Evolutionary conservation across 495 filamentous ascomycete species (phyloP).

Genomic region (Sabuloglossum arenarium): DNA sequence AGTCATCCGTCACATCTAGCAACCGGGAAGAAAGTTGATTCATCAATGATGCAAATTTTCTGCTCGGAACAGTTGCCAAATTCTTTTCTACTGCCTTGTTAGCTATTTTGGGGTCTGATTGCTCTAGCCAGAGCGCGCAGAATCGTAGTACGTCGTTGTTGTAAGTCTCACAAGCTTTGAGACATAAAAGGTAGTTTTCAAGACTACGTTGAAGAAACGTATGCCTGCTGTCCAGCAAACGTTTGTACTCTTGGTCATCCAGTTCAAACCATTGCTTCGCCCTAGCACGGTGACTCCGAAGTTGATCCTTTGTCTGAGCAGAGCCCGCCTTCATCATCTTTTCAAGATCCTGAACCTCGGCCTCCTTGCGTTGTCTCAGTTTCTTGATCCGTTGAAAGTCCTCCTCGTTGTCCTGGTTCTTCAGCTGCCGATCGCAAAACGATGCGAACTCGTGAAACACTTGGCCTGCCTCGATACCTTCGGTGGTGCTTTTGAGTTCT

Average conservation of each 20-base stretch:
- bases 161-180: constrained; percentile 66
- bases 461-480: constrained; percentile 56
- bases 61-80: constrained; percentile 52
- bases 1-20: constrained; percentile 40
- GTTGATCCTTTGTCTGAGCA: constrained; percentile 27
- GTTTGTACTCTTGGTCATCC: constrained; percentile 68
- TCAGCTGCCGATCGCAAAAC: constrained; percentile 85
- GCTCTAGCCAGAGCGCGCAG: constrained; percentile 81
- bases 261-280: constrained; percentile 78
- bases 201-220: constrained; percentile 69
- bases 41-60: constrained; percentile 85
- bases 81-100: constrained; percentile 56
- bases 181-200: constrained; percentile 80
- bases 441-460: constrained; percentile 88
- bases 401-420: constrained; percentile 63
- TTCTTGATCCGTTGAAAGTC: constrained; percentile 67
- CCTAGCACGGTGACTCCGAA: constrained; percentile 29
- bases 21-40: constrained; percentile 89
- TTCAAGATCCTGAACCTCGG: constrained; percentile 48
- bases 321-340: constrained; percentile 29
- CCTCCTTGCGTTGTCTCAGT: constrained; percentile 58
- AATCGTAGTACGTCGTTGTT: constrained; percentile 88
- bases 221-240: constrained; percentile 49
- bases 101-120: constrained; percentile 44
- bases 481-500: constrained; percentile 45